Percentiles rank a stretch among this genome's conserved stretches.
phyloP scores from a whole-genome alignment of 2,329 filamentous ascomycete genomes.

The Byssochlamys sp. region DNA sequence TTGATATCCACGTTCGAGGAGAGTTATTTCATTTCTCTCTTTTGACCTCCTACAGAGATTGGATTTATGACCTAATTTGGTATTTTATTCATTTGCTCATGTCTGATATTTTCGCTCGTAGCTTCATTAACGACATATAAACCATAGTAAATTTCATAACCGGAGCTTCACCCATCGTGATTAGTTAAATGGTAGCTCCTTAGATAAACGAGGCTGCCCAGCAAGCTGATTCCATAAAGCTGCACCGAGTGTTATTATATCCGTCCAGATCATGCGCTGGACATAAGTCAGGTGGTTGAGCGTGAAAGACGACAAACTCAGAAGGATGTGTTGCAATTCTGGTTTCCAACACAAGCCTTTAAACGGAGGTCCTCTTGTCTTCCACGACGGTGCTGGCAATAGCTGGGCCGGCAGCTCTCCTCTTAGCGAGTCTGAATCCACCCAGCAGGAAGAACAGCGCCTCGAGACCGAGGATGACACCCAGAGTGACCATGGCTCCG shows the following conservation, averaged over 20 bases:
- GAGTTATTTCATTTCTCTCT: too few relatives aligned
- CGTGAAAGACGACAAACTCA: neutral
- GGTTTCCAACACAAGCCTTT: neutral
- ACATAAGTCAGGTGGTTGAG: neutral
- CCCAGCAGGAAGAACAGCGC: constrained; percentile 45
- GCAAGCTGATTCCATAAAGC: neutral
- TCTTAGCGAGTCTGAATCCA: constrained; percentile 51
- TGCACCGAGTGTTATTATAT: neutral
- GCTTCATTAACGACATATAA: neutral
- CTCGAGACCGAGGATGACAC: constrained; percentile 51
- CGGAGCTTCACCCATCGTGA: too few relatives aligned
- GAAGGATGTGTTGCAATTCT: neutral
- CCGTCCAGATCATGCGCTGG: neutral
- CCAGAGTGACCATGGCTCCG: constrained; percentile 59
- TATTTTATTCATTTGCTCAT: neutral
- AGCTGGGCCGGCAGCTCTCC: constrained; percentile 25
- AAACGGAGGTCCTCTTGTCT: neutral
- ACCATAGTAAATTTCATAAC: neutral
- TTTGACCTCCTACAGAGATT: too few relatives aligned
- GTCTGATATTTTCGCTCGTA: neutral
- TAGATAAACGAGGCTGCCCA: neutral
- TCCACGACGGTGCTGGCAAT: neutral
- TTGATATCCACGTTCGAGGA: too few relatives aligned
- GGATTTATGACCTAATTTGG: neutral
- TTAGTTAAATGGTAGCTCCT: too few relatives aligned